Evolutionary conservation across 2,329 filamentous ascomycete species (phyloP).

Genomic region (Colletotrichum truncatum): DNA sequence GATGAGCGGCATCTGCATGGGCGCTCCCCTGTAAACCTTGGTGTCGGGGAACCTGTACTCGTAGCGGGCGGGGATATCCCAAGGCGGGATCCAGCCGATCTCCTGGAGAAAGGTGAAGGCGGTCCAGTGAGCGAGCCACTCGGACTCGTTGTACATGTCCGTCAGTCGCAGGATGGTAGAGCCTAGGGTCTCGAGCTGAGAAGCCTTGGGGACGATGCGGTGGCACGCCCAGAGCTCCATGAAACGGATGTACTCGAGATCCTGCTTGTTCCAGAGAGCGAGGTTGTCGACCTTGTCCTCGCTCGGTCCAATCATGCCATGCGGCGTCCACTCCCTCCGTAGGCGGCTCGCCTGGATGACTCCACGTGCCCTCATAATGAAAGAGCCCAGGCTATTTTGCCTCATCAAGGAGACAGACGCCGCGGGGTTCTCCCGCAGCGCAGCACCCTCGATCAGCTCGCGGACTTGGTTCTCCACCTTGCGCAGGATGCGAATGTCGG

Average conservation of each 20-base stretch:
- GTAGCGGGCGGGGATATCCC: slow-evolving; percentile 74
- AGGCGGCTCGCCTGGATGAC: slow-evolving; percentile 62
- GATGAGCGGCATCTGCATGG: slow-evolving; percentile 48
- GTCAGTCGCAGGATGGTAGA: slow-evolving; percentile 71
- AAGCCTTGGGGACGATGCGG: slow-evolving; percentile 25
- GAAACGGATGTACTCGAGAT: slow-evolving; percentile 70
- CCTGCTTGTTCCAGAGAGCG: slow-evolving; percentile 54
- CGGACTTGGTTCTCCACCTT: slow-evolving; percentile 62
- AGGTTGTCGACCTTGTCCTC: slow-evolving; percentile 26
- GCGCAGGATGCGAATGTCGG: slow-evolving; percentile 61
- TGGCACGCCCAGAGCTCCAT: slow-evolving; percentile 71
- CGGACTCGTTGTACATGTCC: slow-evolving; percentile 64
- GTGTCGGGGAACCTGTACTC: slow-evolving; percentile 63
- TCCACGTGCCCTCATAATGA: slow-evolving; percentile 58
- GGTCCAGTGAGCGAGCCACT: slow-evolving; percentile 53
- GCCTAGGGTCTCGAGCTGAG: slow-evolving; percentile 39
- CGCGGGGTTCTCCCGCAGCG: slow-evolving; percentile 13
- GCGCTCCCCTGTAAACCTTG: slow-evolving; percentile 51
- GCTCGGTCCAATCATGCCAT: slow-evolving; percentile 57
- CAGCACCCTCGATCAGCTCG: slow-evolving; percentile 55
- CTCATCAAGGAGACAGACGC: slow-evolving; percentile 28
- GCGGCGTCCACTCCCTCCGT: slow-evolving; percentile 56
- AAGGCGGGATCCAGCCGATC: slow-evolving; percentile 75
- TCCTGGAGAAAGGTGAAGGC: slow-evolving; percentile 79
- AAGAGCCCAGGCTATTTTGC: slow-evolving; percentile 49